Evolutionary conservation across 345 rosid species (phyloP).

Genomic region (Eucalyptus tenuipes): DNA sequence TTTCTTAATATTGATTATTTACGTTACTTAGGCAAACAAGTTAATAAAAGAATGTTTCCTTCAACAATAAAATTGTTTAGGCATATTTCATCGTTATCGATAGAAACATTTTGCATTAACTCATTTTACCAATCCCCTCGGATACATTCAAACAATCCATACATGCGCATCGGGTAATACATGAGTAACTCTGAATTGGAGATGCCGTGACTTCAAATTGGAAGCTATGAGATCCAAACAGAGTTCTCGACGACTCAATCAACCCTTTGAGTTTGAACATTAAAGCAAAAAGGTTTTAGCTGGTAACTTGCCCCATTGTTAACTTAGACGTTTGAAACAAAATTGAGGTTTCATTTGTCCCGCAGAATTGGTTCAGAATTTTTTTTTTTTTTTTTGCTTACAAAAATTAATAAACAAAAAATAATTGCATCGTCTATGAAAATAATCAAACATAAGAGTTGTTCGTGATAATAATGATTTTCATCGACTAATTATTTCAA

Average conservation of each 20-base stretch:
- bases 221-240: neutral
- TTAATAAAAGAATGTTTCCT: neutral
- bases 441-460: neutral
- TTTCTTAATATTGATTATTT: neutral
- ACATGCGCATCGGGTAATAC: neutral
- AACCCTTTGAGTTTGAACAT: neutral
- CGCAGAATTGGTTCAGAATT: neutral
- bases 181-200: neutral
- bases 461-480: fast-evolving
- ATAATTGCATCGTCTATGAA: neutral
- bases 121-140: neutral
- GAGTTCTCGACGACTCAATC: neutral
- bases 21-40: neutral
- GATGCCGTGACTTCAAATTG: neutral
- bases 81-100: neutral
- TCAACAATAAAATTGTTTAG: neutral
- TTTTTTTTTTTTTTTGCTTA: neutral
- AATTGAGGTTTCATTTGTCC: neutral
- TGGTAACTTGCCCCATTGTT: neutral
- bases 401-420: neutral
- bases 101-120: neutral
- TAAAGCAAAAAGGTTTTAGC: neutral
- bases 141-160: neutral
- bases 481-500: neutral
- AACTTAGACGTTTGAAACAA: neutral